Percentiles rank a stretch among this genome's conserved stretches.
These are phyloP conservation scores for Hylodesmum podocarpum DNA, from an alignment of 306 rosid genomes.

Conservation along the genomic window DNA sequence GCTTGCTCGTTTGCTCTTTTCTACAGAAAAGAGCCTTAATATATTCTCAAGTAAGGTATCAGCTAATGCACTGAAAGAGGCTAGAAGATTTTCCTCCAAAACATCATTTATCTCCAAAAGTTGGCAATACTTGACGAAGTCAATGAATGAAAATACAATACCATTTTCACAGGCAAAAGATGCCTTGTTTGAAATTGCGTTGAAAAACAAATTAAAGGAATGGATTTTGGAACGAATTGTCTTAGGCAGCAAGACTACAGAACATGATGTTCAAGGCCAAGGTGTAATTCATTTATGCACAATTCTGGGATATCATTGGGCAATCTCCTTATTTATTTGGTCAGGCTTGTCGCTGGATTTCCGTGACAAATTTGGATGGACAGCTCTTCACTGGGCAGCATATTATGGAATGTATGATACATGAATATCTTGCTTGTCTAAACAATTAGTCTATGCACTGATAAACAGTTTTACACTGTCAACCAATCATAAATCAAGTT, in stretches of 20 bases:
- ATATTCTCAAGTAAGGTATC: constrained; percentile 57
- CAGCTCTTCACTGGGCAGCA: constrained; percentile 99
- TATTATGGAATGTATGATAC: constrained; percentile 67
- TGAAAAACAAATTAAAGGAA: constrained; percentile 73
- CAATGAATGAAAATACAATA: constrained; percentile 43
- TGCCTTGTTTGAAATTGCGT: constrained; percentile 55
- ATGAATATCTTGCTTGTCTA: constrained; percentile 2
- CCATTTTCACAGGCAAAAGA: constrained; percentile 66
- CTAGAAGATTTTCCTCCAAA: constrained; percentile 56
- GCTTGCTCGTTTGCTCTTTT: constrained; percentile 69
- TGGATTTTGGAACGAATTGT: constrained; percentile 80
- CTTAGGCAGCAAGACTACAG: constrained; percentile 51
- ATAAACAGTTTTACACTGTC: too few species aligned
- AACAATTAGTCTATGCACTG: constrained; percentile 24
- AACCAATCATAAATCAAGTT: too few species aligned
- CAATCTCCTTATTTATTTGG: constrained; percentile 58
- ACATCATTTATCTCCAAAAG: constrained; percentile 52
- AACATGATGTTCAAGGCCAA: constrained; percentile 77
- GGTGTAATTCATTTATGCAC: constrained; percentile 88
- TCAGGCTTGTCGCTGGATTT: constrained; percentile 80
- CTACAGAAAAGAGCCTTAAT: constrained; percentile 59
- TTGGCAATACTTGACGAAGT: constrained; percentile 59
- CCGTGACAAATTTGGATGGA: constrained; percentile 93
- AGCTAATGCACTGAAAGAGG: constrained; percentile 50
- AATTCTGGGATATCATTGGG: constrained; percentile 76